Base-by-base conservation (phyloP, 2,329 filamentous ascomycete species). In the Phyllosticta paracitricarpa region DNA sequence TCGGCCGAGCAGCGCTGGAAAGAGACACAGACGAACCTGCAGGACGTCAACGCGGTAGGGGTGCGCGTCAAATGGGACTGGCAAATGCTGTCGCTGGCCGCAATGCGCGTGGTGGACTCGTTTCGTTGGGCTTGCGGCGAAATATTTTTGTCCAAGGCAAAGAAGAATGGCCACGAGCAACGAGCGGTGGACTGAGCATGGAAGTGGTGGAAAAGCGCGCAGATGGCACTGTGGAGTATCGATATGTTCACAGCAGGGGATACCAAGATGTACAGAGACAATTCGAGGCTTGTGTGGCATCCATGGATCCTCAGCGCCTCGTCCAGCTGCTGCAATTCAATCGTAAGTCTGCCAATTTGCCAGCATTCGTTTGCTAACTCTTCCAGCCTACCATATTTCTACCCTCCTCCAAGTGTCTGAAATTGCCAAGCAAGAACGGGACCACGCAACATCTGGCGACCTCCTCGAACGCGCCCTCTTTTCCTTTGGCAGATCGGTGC, bases 351-450 rank as follows among this genome's bases (percentile, higher is more conserved):
- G 3, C 48, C 30, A 2, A 19, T 40, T 22, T 48, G 4, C 10
- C 3, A 48, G 19, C 8, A n/a, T 17, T 26, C 22, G n/a, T 51
- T 14, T 55, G n/a, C 28, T 61, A 52, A 25, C 30, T 61, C 52
- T 73, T 57, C 9, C 63, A 84, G 82, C 93, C 3, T 97, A 97
- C 72, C 92, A 97, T 71, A 88, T 97, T 66, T 94, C 91, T 1
- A 92, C 90, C 2, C 82, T 97, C n/a, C 85, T 97, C 24, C 92
- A 97, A 71, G 91, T 96, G 28, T 95, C 90, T 64, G 90, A 91
- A 71, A 89, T 97, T 57, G 91, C 91, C 12, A 93, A 94, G 71
- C 89, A 96, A 66, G 91, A 97, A 70, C 85, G 91, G 59, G 94
- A 97, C 70, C 87, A 91, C 71, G 85, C 92, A 0, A 83, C 94